Base-by-base conservation (phyloP, 2,329 filamentous ascomycete species). In the Xylaria sp. region DNA sequence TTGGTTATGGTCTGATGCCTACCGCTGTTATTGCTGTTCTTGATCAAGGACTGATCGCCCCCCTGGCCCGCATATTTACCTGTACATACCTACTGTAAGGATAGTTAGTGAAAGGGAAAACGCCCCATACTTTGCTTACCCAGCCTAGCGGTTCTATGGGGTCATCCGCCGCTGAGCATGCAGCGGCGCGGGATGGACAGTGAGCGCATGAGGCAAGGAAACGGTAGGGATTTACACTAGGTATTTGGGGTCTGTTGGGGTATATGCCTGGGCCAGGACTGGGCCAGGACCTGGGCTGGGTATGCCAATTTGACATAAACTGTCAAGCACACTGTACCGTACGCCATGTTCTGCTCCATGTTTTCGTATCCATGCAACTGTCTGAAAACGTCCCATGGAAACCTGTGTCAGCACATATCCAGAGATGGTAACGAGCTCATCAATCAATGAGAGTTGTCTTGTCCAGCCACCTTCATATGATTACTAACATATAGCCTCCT, bases 171-270 rank as follows among this genome's bases (percentile, higher is more conserved):
- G 51, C 27, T 34, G 30, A 14, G 9, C 19, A 14, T 8, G 34
- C 27, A 36, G 30, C 51, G 51, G 51, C 30, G 32, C 30, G 51
- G 51, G 51, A 55, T 55, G 51, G 3, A 55, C 51, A 55, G 51
- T 32, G 27, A 55, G 5, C 27, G 51, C 51, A 55, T 55, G 51
- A 34, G 51, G 51, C 14, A 17, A 34, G 51, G 30, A 55, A 55
- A 42, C 17, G 48, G 48, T 17, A 55, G 30, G 51, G 17, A 55
- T 47, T 47, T 19, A 47, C 42, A 47, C 6, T 47, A n/a, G 42
- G n/a, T 19, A 47, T 17, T 17, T 19, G 17, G 17, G 42, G 14
- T n/a, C 6, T 47, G 17, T 17, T 47, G 34, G 34, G 34, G 34
- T 36, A 36, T 8, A 11, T 45, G 12, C 39, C 39, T 45, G 24